Evolutionary conservation across 2,329 filamentous ascomycete species (phyloP).

Genomic region (Sphaerulina vaccinii): DNA sequence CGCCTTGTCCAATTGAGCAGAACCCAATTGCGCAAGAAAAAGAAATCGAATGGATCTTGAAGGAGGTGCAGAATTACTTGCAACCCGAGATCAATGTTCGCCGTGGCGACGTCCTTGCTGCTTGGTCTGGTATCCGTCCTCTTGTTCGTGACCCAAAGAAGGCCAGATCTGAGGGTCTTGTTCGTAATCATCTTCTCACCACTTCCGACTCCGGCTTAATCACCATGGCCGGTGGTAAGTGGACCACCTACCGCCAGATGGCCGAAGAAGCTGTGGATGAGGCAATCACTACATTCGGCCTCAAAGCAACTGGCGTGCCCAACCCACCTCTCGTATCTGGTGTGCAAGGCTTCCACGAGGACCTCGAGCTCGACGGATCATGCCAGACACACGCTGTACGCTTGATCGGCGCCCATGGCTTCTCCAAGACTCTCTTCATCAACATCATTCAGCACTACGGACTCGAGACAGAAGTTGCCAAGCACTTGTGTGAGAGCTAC

Average conservation of each 20-base stretch:
- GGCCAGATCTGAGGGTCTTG: constrained; percentile 80
- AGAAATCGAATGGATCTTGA: constrained; percentile 84
- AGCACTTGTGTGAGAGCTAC: constrained; percentile 83
- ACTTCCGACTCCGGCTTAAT: constrained; percentile 76
- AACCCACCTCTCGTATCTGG: constrained; percentile 64
- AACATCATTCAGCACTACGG: constrained; percentile 92
- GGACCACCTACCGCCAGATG: constrained; percentile 93
- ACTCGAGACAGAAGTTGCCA: constrained; percentile 86
- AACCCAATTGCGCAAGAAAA: constrained; percentile 78
- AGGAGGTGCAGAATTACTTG: constrained; percentile 77
- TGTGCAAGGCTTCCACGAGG: constrained; percentile 68
- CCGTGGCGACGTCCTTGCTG: constrained; percentile 81
- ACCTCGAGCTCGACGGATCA: constrained; percentile 66
- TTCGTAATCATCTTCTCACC: constrained; percentile 81
- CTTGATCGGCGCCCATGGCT: constrained; percentile 80
- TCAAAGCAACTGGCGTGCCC: constrained; percentile 58
- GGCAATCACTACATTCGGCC: constrained; percentile 66
- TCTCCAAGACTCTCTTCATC: constrained; percentile 89
- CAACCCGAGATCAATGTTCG: constrained; percentile 82
- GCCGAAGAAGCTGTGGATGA: constrained; percentile 85
- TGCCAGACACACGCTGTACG: constrained; percentile 84
- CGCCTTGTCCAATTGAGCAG: constrained; percentile 67
- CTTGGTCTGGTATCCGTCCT: constrained; percentile 85
- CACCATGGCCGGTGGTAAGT: constrained; percentile 85
- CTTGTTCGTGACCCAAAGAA: constrained; percentile 84